Percentiles rank a stretch among this genome's conserved stretches.
phyloP scores from a whole-genome alignment of 805 yeast species.

The Starmerella etchellsii region DNA sequence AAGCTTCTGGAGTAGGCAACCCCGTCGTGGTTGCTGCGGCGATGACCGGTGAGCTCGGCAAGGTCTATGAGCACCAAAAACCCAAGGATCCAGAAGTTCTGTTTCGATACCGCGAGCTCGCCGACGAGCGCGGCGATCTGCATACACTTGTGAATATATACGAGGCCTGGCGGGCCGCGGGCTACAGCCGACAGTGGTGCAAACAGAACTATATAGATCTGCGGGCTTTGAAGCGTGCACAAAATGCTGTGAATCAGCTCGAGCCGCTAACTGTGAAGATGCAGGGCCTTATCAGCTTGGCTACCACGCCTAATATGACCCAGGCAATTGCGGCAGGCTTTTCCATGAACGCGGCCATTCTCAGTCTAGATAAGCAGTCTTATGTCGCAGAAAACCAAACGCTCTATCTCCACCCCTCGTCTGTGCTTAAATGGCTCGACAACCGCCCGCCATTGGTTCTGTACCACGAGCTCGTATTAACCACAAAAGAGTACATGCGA shows the following conservation, averaged over 20 bases:
- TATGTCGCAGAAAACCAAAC: slow-evolving; percentile 29
- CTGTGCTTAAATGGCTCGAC: slow-evolving; percentile 57
- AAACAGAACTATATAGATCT: slow-evolving; percentile 68
- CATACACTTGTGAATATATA: slow-evolving; percentile 70
- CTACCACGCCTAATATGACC: slow-evolving; percentile 40
- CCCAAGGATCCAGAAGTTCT: slow-evolving; percentile 68
- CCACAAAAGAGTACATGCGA: slow-evolving; percentile 79
- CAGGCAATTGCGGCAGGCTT: slow-evolving; percentile 53
- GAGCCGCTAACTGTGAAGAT: slow-evolving; percentile 41
- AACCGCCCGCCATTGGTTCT: slow-evolving; percentile 61
- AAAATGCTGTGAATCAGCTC: slow-evolving; percentile 70
- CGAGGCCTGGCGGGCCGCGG: slow-evolving; percentile 56
- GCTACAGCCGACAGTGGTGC: slow-evolving; percentile 59
- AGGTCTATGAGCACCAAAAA: slow-evolving; percentile 65
- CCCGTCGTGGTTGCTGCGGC: slow-evolving; percentile 76
- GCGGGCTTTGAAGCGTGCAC: slow-evolving; percentile 60
- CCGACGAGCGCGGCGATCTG: slow-evolving; percentile 70
- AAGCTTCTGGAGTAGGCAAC: slow-evolving; percentile 29
- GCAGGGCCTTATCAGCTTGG: slow-evolving; percentile 29
- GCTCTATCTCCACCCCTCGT: slow-evolving; percentile 75
- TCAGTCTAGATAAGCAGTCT: slow-evolving; percentile 38
- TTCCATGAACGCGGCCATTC: slow-evolving; percentile 52
- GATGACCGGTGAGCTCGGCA: slow-evolving; percentile 78
- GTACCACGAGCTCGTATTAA: slow-evolving; percentile 76
- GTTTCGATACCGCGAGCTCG: slow-evolving; percentile 56